phyloP scores from a whole-genome alignment of 2,329 filamentous ascomycete genomes.

The Daldinia sp. region DNA sequence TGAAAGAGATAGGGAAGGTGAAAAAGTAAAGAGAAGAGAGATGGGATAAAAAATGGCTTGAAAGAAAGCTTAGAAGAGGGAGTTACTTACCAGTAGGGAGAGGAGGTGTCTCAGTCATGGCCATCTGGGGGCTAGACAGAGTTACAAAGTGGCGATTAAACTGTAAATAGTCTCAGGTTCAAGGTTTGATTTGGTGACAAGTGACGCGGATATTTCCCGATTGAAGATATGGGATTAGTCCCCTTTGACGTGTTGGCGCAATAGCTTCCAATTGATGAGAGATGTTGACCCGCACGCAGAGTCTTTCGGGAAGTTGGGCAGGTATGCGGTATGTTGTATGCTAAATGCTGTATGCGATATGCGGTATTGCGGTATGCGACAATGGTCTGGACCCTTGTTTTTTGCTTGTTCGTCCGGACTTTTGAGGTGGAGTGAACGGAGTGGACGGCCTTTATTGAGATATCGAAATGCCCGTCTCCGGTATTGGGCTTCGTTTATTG shows the following conservation, averaged over 20 bases:
- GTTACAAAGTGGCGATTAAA: slow-evolving; percentile 25
- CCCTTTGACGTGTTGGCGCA: slow-evolving; percentile 25
- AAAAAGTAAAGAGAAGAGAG: not conserved
- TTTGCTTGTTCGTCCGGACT: not conserved
- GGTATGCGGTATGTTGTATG: slow-evolving; percentile 20
- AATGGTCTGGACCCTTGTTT: not conserved
- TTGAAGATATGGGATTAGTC: slow-evolving; percentile 23
- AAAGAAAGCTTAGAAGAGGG: slow-evolving; percentile 7
- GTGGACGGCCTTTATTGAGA: not conserved
- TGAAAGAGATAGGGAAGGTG: not conserved
- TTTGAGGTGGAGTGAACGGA: slow-evolving; percentile 5
- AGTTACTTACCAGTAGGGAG: slow-evolving; percentile 45
- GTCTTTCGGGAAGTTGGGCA: slow-evolving; percentile 27
- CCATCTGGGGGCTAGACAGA: slow-evolving; percentile 41
- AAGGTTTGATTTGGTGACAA: slow-evolving; percentile 10
- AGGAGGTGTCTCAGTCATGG: slow-evolving; percentile 49
- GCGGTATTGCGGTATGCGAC: too few relatives aligned
- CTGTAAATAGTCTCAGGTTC: slow-evolving; percentile 13
- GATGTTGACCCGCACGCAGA: slow-evolving; percentile 10
- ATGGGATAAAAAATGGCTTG: not conserved
- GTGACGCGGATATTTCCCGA: slow-evolving; percentile 16
- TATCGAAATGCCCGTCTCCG: slow-evolving; percentile 3
- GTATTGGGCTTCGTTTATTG: slow-evolving; percentile 26
- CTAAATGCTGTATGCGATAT: not conserved
- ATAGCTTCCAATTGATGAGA: slow-evolving; percentile 26